Evolutionary conservation across 495 filamentous ascomycete genomes (phyloP), one percentile per base, ranked within the genome.

Genomic region (Penicillium goetzii): DNA sequence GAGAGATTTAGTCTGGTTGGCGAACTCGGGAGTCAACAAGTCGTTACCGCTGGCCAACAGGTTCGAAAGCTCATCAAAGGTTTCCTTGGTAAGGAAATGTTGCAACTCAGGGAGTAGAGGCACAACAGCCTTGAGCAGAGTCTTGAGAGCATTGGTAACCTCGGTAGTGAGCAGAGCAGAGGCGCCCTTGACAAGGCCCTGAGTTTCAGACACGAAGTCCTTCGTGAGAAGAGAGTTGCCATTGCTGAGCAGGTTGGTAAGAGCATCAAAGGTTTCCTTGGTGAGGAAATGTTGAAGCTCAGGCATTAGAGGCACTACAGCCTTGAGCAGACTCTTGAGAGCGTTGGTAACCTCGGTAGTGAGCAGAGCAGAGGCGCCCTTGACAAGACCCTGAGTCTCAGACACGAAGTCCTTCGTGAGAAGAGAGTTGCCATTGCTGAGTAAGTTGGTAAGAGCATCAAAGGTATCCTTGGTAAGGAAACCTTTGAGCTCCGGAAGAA

Each of bases 201-300:
- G 25, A 34, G 68, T 75, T 15, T 77, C 66, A 50, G 65, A 67
- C 26, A 80, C 74, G 58, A 58, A 73, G 61, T 41, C 56, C 15
- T 70, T 63, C 2, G 77, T 76, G 5, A 82, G 58, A 9, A 83
- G 70, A 23, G 68, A 60, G 30, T 74, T 67, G 21, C 78, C 74
- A 17, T 67, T 70, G 55, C 76, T 56, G 2, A 80, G 68, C 34
- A 76, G 76, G 49, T 78, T 34, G 54, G 56, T 81, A 76, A 36
- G 67, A 64, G 34, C 34, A 14, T 36, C 34, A 14, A 72, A 65
- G 55, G 66, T 73, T 4, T 71, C 49, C 11, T 53, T 30, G 36
- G 66, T 73, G 14, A 81, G 65, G n/a, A 81, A 58, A 2, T 58
- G 63, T 45, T 60, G 60, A 2, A 76, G 34, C 38, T 76, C 55